phyloP scores from a whole-genome alignment of 495 filamentous ascomycete genomes.

The Penicillium pulvis region DNA sequence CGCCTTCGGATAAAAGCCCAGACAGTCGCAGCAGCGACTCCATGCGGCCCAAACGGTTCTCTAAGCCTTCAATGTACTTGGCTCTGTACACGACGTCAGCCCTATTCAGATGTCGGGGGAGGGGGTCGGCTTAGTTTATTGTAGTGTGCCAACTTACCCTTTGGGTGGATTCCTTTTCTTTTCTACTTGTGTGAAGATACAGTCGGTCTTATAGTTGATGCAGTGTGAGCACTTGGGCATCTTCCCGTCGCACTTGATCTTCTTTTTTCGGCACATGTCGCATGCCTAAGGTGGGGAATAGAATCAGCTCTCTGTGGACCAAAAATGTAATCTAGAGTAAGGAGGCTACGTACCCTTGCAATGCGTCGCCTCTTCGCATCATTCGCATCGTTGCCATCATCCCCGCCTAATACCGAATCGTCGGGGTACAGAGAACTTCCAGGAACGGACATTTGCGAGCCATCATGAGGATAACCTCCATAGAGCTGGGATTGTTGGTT shows the following conservation, averaged over 20 bases:
- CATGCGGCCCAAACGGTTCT: constrained; percentile 93
- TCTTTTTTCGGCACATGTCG: constrained; percentile 99
- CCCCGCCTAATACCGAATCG: constrained; percentile 48
- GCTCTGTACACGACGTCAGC: constrained; percentile 55
- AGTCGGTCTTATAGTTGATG: constrained; percentile 97
- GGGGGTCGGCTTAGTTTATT: not conserved
- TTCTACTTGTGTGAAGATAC: constrained; percentile 95
- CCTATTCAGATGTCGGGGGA: not conserved
- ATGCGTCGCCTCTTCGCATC: constrained; percentile 91
- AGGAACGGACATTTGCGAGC: constrained; percentile 60
- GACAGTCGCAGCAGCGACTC: constrained; percentile 85
- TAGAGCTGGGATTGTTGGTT: constrained; percentile 74
- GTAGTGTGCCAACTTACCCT: constrained; percentile 60
- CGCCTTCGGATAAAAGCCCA: constrained; percentile 84
- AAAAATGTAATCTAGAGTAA: not conserved
- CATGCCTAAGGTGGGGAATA: constrained; percentile 64
- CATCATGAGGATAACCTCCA: constrained; percentile 62
- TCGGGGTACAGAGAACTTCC: constrained; percentile 65
- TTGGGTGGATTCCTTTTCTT: constrained; percentile 98
- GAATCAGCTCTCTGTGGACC: not conserved
- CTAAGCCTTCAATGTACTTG: constrained; percentile 97
- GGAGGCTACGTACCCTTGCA: constrained; percentile 64
- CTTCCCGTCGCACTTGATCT: constrained; percentile 99
- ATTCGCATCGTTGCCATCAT: constrained; percentile 71
- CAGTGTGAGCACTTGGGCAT: constrained; percentile 95